A percentile compares a stretch with the other conserved stretches of the same genome.
phyloP scores from a whole-genome alignment of 1,284 basidiomycete genomes.

The Erythrobasidium hasegawianum region DNA sequence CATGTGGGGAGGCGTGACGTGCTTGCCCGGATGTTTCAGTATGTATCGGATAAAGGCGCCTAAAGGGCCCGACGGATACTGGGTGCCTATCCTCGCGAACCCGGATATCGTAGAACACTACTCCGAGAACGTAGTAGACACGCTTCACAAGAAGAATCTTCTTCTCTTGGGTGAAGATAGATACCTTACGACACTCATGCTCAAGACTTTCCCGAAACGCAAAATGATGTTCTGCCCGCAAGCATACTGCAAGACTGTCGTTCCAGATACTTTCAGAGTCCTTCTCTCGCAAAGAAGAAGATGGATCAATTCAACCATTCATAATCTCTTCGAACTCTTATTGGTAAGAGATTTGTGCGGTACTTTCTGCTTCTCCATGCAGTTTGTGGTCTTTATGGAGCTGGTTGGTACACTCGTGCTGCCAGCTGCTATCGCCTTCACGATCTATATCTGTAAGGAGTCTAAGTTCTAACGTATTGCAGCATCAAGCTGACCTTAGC shows the following conservation, averaged over 20 bases:
- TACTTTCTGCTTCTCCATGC: conserved; percentile 54
- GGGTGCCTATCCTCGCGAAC: conserved; percentile 53
- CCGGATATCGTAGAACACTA: conserved; percentile 54
- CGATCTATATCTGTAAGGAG: conserved; percentile 47
- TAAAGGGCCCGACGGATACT: conserved; percentile 53
- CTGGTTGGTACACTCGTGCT: conserved; percentile 52
- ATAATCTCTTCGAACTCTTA: conserved; percentile 53
- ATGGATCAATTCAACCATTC: conserved; percentile 55
- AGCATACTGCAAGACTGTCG: conserved; percentile 54
- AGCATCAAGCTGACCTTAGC: not conserved
- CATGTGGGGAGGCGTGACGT: conserved; percentile 53
- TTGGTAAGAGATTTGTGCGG: conserved; percentile 53
- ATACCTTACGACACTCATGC: conserved; percentile 53
- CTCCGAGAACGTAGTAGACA: conserved; percentile 54
- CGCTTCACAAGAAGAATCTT: conserved; percentile 54
- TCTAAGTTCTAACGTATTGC: not conserved
- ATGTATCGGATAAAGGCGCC: conserved; percentile 54
- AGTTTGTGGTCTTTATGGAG: conserved; percentile 53
- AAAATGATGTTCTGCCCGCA: conserved; percentile 54
- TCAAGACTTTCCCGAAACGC: conserved; percentile 54
- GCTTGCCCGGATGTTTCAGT: conserved; percentile 53
- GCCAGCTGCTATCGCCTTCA: conserved; percentile 53
- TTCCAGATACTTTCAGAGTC: conserved; percentile 53
- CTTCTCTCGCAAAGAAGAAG: conserved; percentile 52
- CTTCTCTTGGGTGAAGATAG: conserved; percentile 53